phyloP scores from a whole-genome alignment of 163 green algal species.

The Chlamydomonas reinhardtii region DNA sequence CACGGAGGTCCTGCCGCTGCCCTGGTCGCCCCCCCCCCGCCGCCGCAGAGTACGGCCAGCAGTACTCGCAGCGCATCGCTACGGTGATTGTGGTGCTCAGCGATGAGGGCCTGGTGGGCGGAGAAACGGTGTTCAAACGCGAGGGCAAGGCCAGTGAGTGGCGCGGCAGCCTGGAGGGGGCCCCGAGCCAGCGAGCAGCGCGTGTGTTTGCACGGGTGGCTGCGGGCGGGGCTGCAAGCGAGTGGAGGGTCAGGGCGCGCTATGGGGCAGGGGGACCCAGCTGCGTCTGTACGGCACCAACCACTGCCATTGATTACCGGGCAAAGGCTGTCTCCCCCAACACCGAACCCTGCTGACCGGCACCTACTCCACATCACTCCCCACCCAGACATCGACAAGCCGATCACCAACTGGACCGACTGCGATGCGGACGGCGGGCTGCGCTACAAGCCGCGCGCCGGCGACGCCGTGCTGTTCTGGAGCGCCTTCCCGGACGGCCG shows the following conservation, averaged over 20 bases:
- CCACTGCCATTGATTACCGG: no score
- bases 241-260: no score
- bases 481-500: constrained; percentile 46
- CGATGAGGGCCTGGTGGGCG: constrained; percentile 49
- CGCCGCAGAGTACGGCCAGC: constrained; percentile 65
- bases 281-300: no score
- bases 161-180: neutral
- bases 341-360: no score
- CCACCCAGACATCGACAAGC: constrained; percentile 17
- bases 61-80: constrained; percentile 66
- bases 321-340: no score
- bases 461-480: constrained; percentile 69
- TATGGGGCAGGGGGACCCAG: no score
- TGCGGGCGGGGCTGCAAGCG: no score
- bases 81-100: constrained; percentile 50
- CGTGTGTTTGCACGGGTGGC: no score
- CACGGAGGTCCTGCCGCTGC: no score
- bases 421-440: constrained; percentile 50
- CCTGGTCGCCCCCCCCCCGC: no score
- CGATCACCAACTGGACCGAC: constrained; percentile 31
- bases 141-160: constrained; percentile 53
- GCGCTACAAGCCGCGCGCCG: constrained; percentile 48
- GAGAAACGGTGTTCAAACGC: constrained; percentile 64
- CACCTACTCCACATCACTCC: no score
- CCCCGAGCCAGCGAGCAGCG: no score